These are phyloP conservation scores for Luffa aegyptiaca DNA, from an alignment of 306 rosid genomes.

Conservation along the genomic window DNA sequence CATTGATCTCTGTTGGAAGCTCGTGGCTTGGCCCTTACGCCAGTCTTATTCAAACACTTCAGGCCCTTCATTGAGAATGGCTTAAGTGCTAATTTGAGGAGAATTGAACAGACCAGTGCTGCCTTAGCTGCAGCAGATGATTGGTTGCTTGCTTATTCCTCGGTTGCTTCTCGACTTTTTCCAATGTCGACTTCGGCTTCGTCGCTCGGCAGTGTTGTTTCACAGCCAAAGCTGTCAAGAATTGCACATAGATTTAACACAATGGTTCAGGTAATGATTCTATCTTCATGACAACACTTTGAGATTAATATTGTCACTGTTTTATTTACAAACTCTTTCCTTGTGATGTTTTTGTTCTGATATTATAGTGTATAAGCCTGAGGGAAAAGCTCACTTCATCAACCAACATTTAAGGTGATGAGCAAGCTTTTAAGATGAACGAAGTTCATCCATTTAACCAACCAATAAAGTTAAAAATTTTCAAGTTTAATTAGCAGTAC, in stretches of 20 bases:
- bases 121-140: conserved; percentile 77
- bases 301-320: background rate
- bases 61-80: conserved; percentile 60
- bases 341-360: background rate
- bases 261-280: conserved; percentile 65
- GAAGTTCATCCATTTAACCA: no score
- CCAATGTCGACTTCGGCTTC: conserved; percentile 28
- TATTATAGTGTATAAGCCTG: background rate
- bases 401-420: no score
- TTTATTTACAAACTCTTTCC: background rate
- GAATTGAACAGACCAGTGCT: conserved; percentile 70
- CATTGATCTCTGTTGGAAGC: conserved; percentile 60
- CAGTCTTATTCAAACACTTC: conserved; percentile 49
- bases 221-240: conserved; percentile 68
- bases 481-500: no score
- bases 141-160: conserved; percentile 52
- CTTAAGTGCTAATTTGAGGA: conserved; percentile 39
- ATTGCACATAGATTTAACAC: conserved; percentile 71
- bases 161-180: conserved; percentile 27
- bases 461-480: no score
- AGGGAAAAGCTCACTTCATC: no score
- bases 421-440: no score
- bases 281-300: background rate
- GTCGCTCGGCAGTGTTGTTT: conserved; percentile 17
- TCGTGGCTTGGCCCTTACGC: conserved; percentile 73